Conservation (phyloP, 2,329 filamentous ascomycete genomes). For the Fusarium haematococcum region DNA sequence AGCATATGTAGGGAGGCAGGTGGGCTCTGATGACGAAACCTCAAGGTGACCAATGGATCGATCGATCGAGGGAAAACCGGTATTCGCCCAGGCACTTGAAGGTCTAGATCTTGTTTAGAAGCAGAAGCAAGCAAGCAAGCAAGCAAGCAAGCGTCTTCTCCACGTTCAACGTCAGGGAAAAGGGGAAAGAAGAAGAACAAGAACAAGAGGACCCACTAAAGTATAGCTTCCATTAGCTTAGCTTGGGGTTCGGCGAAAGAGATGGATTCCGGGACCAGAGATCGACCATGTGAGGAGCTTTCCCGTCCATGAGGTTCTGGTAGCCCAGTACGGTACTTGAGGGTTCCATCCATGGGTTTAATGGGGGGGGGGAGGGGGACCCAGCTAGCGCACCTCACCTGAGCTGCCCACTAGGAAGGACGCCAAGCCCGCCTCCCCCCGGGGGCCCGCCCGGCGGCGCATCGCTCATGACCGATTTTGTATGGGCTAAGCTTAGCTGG, state of each 20-base stretch:
- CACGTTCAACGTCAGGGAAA: conserved; percentile 1
- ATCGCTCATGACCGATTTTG: conserved; percentile 20
- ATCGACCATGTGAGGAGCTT: conserved; percentile 27
- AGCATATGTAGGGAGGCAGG: not conserved
- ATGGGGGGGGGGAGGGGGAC: conserved; percentile 8
- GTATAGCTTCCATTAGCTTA: conserved; percentile 1
- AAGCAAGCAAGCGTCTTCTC: not conserved
- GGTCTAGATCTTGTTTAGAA: conserved; percentile 4
- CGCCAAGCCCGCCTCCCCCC: conserved; percentile 12
- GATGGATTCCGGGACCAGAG: not conserved
- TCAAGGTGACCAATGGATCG: not conserved
- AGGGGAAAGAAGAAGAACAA: conserved; percentile 3
- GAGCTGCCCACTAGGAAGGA: conserved; percentile 16
- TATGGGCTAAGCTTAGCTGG: conserved; percentile 20
- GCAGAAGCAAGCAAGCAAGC: not conserved
- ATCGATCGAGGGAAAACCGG: conserved; percentile 1
- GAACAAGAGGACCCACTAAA: not conserved
- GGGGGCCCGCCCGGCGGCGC: conserved; percentile 16
- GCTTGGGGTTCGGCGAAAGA: not conserved
- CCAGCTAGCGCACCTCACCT: conserved; percentile 14
- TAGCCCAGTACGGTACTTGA: conserved; percentile 32
- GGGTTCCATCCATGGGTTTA: conserved; percentile 1
- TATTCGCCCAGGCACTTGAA: not conserved
- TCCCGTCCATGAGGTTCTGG: conserved; percentile 11
- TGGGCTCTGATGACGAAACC: not conserved